Evolutionary conservation across 495 filamentous ascomycete genomes (phyloP).

Genomic region (Penicillium silybi): DNA sequence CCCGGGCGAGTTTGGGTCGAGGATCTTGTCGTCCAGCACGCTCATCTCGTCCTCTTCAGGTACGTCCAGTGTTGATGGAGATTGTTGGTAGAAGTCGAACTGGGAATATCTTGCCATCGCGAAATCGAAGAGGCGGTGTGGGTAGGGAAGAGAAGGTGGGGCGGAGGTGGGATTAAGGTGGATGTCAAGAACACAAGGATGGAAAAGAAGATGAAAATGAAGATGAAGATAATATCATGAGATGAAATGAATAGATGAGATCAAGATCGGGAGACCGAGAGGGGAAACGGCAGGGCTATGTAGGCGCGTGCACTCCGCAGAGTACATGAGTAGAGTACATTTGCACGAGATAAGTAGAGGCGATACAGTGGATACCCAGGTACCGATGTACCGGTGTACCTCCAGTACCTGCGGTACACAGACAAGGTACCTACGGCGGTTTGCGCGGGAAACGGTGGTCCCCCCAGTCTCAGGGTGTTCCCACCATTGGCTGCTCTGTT

Average conservation of each 20-base stretch:
- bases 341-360: not conserved
- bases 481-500: slow-evolving; percentile 45
- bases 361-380: not conserved
- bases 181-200: slow-evolving; percentile 1
- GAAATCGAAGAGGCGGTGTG: slow-evolving; percentile 32
- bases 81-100: slow-evolving; percentile 59
- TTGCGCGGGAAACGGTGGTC: slow-evolving; percentile 29
- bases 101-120: slow-evolving; percentile 46
- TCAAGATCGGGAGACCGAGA: slow-evolving; percentile 1
- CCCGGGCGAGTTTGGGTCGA: slow-evolving; percentile 66
- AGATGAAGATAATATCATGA: slow-evolving; percentile 2
- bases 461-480: slow-evolving; percentile 3
- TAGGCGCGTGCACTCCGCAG: not conserved
- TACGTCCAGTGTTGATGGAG: slow-evolving; percentile 59
- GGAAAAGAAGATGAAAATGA: slow-evolving; percentile 21
- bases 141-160: slow-evolving; percentile 9
- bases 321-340: not conserved
- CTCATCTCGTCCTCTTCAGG: slow-evolving; percentile 77
- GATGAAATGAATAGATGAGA: too few species aligned
- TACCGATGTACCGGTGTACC: too few species aligned
- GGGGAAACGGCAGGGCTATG: not conserved
- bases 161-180: slow-evolving; percentile 5
- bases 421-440: slow-evolving; percentile 28
- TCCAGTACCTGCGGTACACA: slow-evolving; percentile 1
- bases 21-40: slow-evolving; percentile 81